These are phyloP conservation scores for Spathaspora passalidarum DNA, from an alignment of 805 yeast genomes.

Conservation along the genomic window DNA sequence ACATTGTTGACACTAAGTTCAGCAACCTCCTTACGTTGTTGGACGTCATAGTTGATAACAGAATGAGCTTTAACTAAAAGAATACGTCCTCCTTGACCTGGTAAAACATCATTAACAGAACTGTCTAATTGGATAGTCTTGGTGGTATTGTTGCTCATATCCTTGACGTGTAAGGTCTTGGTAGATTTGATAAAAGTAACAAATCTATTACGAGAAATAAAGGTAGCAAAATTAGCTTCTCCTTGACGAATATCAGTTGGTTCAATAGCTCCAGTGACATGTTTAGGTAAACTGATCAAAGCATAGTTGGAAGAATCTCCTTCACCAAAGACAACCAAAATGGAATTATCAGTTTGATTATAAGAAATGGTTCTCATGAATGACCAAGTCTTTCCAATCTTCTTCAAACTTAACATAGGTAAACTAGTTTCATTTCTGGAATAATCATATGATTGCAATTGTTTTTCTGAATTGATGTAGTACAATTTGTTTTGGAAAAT, in stretches of 20 bases:
- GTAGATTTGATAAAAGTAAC: slow-evolving; percentile 68
- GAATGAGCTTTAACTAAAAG: slow-evolving; percentile 68
- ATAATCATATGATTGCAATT: slow-evolving; percentile 77
- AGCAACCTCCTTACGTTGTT: slow-evolving; percentile 77
- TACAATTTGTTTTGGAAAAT: slow-evolving; percentile 68
- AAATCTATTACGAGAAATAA: slow-evolving; percentile 93
- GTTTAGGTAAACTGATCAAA: slow-evolving; percentile 74
- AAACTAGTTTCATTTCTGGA: slow-evolving; percentile 59
- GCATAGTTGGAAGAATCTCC: slow-evolving; percentile 68
- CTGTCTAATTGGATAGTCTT: slow-evolving; percentile 72
- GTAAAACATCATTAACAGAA: slow-evolving; percentile 66
- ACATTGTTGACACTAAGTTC: slow-evolving; percentile 72
- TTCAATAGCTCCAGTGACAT: slow-evolving; percentile 90
- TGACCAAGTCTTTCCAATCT: slow-evolving; percentile 81
- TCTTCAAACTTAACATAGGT: slow-evolving; percentile 81
- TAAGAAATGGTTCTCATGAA: slow-evolving; percentile 82
- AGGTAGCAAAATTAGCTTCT: slow-evolving; percentile 79
- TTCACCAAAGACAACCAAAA: slow-evolving; percentile 77
- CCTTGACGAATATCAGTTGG: slow-evolving; percentile 81
- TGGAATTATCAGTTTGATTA: slow-evolving; percentile 88
- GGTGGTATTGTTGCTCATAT: slow-evolving; percentile 76
- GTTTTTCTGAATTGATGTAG: slow-evolving; percentile 80
- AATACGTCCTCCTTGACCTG: slow-evolving; percentile 81
- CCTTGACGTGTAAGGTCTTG: slow-evolving; percentile 76
- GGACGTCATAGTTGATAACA: slow-evolving; percentile 86